Conservation (phyloP, 305 asterid genomes). For the Fraxinus dipetala region DNA sequence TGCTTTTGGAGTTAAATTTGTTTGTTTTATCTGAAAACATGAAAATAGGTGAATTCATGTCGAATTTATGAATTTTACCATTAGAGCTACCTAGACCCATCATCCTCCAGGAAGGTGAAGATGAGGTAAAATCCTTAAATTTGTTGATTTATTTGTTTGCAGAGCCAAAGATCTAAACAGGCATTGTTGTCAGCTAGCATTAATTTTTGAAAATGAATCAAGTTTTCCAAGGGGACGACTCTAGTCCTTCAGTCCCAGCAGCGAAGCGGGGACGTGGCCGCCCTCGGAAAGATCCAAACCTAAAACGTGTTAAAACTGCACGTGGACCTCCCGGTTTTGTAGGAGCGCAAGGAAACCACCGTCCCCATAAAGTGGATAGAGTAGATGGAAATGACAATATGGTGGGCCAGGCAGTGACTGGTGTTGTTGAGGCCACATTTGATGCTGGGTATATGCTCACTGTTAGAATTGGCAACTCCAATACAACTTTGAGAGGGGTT, state of each 20-base stretch:
- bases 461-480: constrained; percentile 71
- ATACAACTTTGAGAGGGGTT: constrained; percentile 60
- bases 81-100: not conserved
- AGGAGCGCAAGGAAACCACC: constrained; percentile 30
- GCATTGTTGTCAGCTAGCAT: not conserved
- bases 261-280: constrained; percentile 80
- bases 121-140: not conserved
- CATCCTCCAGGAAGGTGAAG: not conserved
- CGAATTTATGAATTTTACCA: not conserved
- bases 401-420: constrained; percentile 83
- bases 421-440: constrained; percentile 78
- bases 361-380: constrained; percentile 31
- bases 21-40: not conserved
- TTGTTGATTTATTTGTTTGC: constrained; percentile 10
- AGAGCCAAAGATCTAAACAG: constrained; percentile 22
- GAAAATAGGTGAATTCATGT: not conserved
- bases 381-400: constrained; percentile 30
- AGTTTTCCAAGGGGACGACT: constrained; percentile 51
- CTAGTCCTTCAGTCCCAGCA: constrained; percentile 42
- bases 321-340: constrained; percentile 54
- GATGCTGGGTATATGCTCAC: constrained; percentile 79
- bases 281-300: constrained; percentile 72
- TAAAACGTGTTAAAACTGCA: constrained; percentile 36
- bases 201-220: constrained; percentile 46
- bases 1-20: not conserved